Base-by-base conservation (phyloP, 305 asterid species). In the Andrographis paniculata region DNA sequence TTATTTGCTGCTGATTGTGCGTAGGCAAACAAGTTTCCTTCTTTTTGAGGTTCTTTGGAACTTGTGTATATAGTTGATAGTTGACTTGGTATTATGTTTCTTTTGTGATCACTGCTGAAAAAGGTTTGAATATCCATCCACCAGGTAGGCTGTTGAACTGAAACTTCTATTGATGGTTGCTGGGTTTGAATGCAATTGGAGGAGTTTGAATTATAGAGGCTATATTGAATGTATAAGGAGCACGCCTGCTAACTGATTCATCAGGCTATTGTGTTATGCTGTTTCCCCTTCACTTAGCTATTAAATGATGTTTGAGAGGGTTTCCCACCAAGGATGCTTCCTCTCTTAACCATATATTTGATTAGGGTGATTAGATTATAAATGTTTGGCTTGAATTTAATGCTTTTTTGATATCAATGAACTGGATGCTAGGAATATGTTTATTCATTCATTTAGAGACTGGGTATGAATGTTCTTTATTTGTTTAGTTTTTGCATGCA, bases 401-500 rank as follows among this genome's bases (percentile, higher is more conserved):
- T 42, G 28, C 56, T 47, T 47, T 45, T 31, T 33, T 15, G 42
- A n/a, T 15, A 38, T n/a, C n/a, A 38, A 38, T 10, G 2, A n/a
- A 9, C 16, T 3, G 42, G 42, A 38, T 11, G 6, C 42, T 15
- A 38, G 19, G 16, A 38, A 38, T 38, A 3, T n/a, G 39, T 4
- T 35, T 35, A 3, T 35, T 3, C 11, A 11, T 35, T 10, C 39
- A n/a, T 35, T n/a, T 19, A 38, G n/a, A 47, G 20, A 47, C 11
- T 20, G 18, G 3, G 7, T 27, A 21, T 24, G 20, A 15, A 36
- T 42, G 50, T 54, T 43, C 55, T 36, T 20, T 39, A 35, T 20
- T 33, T 35, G n/a, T n/a, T n/a, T n/a, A n/a, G n/a, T n/a, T 33
- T 63, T 18, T 53, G 40, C 51, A 39, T 55, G 61, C 78, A 89